Evolutionary conservation across 2,329 filamentous ascomycete genomes (phyloP).

Genomic region (Hymenoscyphus repandus): DNA sequence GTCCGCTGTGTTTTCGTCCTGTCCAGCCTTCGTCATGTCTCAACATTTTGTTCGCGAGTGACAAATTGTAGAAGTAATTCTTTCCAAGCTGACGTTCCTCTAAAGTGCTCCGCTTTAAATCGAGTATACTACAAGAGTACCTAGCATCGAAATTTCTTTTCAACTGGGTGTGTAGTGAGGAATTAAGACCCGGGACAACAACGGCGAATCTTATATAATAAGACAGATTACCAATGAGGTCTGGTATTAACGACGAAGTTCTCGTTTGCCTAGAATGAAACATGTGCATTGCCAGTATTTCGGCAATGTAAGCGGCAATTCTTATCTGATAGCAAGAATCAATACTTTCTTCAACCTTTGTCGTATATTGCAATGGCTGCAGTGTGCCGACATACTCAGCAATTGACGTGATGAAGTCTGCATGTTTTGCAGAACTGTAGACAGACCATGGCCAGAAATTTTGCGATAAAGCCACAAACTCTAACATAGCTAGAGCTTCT

Average conservation of each 20-base stretch:
- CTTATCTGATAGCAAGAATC: constrained; percentile 55
- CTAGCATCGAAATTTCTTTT: constrained; percentile 76
- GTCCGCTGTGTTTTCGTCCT: constrained; percentile 63
- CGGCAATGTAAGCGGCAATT: constrained; percentile 76
- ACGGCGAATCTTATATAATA: constrained; percentile 79
- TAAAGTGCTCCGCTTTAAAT: constrained; percentile 73
- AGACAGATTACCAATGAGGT: constrained; percentile 66
- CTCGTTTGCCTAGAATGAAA: constrained; percentile 78
- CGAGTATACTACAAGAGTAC: constrained; percentile 68
- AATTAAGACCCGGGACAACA: constrained; percentile 76
- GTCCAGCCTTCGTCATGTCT: constrained; percentile 74
- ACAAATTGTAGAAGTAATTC: constrained; percentile 80
- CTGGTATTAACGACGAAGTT: constrained; percentile 61
- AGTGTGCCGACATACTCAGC: constrained; percentile 62
- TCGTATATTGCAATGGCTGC: constrained; percentile 45
- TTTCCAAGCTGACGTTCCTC: constrained; percentile 61
- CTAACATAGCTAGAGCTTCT: constrained; percentile 69
- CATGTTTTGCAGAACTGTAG: constrained; percentile 69
- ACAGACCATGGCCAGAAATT: constrained; percentile 97
- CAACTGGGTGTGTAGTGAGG: constrained; percentile 79
- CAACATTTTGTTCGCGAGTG: constrained; percentile 70
- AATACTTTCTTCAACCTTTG: constrained; percentile 43
- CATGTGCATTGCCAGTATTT: constrained; percentile 85
- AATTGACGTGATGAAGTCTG: constrained; percentile 66
- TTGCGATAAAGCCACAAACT: constrained; percentile 83